These are phyloP conservation scores for Globisporangium sylvaticum DNA, from an alignment of 352 stramenopile genomes.

Conservation along the genomic window DNA sequence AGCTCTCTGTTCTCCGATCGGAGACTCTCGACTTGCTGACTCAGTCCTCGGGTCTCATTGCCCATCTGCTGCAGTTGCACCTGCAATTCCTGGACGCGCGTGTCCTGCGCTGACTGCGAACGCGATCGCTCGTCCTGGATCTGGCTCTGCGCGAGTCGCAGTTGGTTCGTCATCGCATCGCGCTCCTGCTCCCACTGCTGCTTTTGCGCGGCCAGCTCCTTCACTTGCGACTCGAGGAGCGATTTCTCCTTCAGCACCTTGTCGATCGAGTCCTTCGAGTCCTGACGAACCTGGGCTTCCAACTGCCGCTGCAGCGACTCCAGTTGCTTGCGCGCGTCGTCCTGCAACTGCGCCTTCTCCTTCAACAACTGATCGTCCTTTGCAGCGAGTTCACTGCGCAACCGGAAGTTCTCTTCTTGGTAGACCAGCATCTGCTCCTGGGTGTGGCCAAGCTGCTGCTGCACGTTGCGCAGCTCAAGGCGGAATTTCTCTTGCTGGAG, in stretches of 20 bases:
- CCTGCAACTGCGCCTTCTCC: constrained; percentile 52
- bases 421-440: constrained; percentile 71
- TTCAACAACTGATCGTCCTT: constrained; percentile 58
- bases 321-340: constrained; percentile 57
- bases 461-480: constrained; percentile 50
- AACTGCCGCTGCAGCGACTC: constrained; percentile 53
- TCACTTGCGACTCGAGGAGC: constrained; percentile 38
- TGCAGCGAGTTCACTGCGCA: constrained; percentile 45
- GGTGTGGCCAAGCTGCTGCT: constrained; percentile 58
- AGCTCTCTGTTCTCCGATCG: constrained; percentile 41
- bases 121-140: constrained; percentile 60
- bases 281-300: constrained; percentile 52
- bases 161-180: constrained; percentile 37
- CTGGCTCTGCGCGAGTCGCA: constrained; percentile 49
- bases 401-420: constrained; percentile 62
- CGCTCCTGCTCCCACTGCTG: constrained; percentile 54
- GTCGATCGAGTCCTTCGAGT: constrained; percentile 47
- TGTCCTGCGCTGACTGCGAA: constrained; percentile 38
- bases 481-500: constrained; percentile 73
- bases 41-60: constrained; percentile 30
- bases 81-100: constrained; percentile 45
- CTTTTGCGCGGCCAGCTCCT: constrained; percentile 34
- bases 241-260: constrained; percentile 42
- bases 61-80: constrained; percentile 44
- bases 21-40: constrained; percentile 44